Conservation (phyloP, 176 grass and related monocot species). For the Oryza rufipogon region DNA sequence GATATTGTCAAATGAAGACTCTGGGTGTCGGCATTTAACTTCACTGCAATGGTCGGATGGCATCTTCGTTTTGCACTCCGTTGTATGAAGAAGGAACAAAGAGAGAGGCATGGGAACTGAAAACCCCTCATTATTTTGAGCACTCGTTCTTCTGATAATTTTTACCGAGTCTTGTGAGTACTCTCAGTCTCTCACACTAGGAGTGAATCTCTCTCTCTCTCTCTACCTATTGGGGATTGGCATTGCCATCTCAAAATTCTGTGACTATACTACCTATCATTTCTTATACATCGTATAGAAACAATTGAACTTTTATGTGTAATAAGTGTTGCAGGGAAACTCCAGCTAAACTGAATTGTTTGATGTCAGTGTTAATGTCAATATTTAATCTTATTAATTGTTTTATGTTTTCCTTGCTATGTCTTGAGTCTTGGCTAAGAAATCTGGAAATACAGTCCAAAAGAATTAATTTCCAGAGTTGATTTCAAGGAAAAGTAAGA, state of each 20-base stretch:
- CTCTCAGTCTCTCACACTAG: not conserved
- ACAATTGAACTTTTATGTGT: not conserved
- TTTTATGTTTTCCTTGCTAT: not conserved
- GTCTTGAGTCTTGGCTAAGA: not conserved
- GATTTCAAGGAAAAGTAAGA: not conserved
- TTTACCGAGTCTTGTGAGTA: not conserved
- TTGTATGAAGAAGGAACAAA: not conserved
- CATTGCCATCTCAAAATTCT: not conserved
- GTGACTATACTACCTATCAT: not conserved
- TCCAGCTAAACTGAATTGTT: not conserved
- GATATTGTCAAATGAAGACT: not conserved
- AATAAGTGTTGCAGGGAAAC: not conserved
- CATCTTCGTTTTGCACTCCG: not conserved
- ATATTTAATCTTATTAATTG: not conserved
- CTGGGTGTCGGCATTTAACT: slow-evolving; percentile 12
- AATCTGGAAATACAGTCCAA: slow-evolving; percentile 11
- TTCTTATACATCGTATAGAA: slow-evolving; percentile 7
- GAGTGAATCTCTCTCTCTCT: not conserved
- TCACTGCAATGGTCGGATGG: not conserved
- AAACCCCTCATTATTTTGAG: not conserved
- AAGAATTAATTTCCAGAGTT: not conserved
- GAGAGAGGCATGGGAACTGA: not conserved
- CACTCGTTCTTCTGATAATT: not conserved
- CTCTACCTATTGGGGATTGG: not conserved
- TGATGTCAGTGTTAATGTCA: slow-evolving; percentile 4